Conservation (phyloP, 2,329 filamentous ascomycete species). For the Fusarium sp. region DNA sequence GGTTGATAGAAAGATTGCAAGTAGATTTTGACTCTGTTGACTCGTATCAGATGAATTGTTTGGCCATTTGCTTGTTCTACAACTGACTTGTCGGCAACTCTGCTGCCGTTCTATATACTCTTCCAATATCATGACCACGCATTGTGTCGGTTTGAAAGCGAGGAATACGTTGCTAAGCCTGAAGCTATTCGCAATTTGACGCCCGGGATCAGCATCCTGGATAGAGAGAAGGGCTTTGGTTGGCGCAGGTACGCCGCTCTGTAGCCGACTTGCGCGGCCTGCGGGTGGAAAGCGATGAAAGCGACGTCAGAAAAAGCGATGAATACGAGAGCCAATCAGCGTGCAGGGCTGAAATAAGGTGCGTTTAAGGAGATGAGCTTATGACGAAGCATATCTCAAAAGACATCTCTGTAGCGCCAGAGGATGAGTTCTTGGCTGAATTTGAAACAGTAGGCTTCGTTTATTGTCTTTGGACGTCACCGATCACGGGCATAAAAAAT, state of each 20-base stretch:
- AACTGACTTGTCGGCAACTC: background rate
- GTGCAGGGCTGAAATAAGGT: background rate
- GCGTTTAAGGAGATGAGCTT: background rate
- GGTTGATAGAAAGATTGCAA: background rate
- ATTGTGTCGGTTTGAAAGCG: conserved; percentile 36
- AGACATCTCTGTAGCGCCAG: background rate
- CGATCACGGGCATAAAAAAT: background rate
- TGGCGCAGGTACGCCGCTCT: background rate
- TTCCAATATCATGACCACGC: conserved; percentile 15
- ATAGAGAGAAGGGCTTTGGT: conserved; percentile 4
- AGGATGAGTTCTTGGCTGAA: background rate
- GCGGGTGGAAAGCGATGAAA: conserved; percentile 34
- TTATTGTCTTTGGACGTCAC: conserved; percentile 5
- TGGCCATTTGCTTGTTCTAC: background rate
- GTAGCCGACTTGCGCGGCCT: conserved; percentile 1
- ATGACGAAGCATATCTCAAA: background rate
- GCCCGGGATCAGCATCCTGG: background rate
- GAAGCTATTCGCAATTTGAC: background rate
- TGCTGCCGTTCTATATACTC: conserved; percentile 18
- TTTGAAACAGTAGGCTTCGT: background rate
- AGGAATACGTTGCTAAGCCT: conserved; percentile 25
- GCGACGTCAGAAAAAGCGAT: conserved; percentile 29
- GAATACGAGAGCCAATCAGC: conserved; percentile 35
- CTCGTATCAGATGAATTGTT: background rate
- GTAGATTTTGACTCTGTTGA: background rate